Evolutionary conservation across 2,329 filamentous ascomycete genomes (phyloP), one percentile per base, ranked within the genome.

Genomic region (Ceratocystiopsis minuta): DNA sequence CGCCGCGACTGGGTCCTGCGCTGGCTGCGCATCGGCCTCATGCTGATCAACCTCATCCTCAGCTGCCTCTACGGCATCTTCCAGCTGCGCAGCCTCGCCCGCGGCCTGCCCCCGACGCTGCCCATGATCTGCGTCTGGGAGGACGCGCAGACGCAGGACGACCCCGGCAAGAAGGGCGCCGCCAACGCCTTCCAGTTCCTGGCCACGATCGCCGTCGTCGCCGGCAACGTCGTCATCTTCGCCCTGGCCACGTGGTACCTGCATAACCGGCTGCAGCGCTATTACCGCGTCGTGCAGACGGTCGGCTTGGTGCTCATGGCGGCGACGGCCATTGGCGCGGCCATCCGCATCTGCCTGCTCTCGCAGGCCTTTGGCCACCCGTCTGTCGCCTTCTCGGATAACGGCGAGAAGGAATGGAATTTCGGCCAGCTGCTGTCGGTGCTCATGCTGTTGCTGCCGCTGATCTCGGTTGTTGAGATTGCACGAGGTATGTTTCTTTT

Each of bases 1-100:
- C 72, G 71, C 48, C 60, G 75, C 28, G 75, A 80, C 55, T 75
- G 72, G 70, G 71, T 80, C 0, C 59, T 80, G 39, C 63, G 75
- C 37, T 80, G 75, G 75, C 57, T 80, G 50, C 64, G 76, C 17
- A 73, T 79, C 53, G 58, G 70, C 17, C 65, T 80, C 49, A 80
- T 80, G 74, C 66, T 79, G 45, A 63, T 72, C 46, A 80, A 78
- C 55, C 58, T 80, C 46, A 64, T 63, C 1, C 63, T 80, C 14
- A 72, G 68, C 6, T 68, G 67, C 40, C 57, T 71, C 4, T 68
- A 64, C 32, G 71, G 73, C 9, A 55, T 73, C 15, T 73, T 72
- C 49, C 64, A 78, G 36, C 59, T 78, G 17, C 62, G 67, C 49
- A 64, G 62, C 16, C 70, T 78, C 11, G 56, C 64, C 40, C 65